phyloP scores from a whole-genome alignment of 1,284 basidiomycete genomes.

The Chiua sp. region DNA sequence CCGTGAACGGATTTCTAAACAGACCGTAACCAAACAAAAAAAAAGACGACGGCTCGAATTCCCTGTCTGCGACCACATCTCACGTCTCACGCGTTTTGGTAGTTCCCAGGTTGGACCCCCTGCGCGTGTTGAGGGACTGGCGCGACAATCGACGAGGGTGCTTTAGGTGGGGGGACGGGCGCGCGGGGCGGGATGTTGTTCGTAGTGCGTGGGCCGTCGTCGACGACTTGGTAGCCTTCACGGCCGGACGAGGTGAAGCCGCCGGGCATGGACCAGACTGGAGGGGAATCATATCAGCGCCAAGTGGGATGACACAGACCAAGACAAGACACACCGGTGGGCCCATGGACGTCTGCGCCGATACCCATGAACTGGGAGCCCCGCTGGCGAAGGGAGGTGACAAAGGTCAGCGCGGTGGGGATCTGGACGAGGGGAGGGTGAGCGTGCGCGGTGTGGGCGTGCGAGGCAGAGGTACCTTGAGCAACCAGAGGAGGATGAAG shows the following conservation, averaged over 20 bases:
- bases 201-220: slow-evolving; percentile 59
- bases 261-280: slow-evolving; percentile 89
- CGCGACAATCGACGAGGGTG: neutral
- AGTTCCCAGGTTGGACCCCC: slow-evolving; percentile 28
- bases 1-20: no score
- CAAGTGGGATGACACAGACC: neutral
- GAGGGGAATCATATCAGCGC: neutral
- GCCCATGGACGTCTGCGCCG: slow-evolving; percentile 60
- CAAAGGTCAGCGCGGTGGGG: slow-evolving; percentile 67
- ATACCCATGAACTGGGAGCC: slow-evolving; percentile 66
- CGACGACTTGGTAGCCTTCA: slow-evolving; percentile 77
- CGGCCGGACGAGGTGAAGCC: slow-evolving; percentile 66
- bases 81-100: slow-evolving; percentile 26
- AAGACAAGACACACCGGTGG: slow-evolving; percentile 55
- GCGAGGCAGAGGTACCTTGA: slow-evolving; percentile 58
- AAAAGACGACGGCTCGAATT: no score
- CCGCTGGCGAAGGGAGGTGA: slow-evolving; percentile 61
- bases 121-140: slow-evolving; percentile 21
- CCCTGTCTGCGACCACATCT: no score
- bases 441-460: no score
- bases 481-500: slow-evolving; percentile 61
- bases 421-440: slow-evolving; percentile 37
- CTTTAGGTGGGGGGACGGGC: slow-evolving; percentile 36
- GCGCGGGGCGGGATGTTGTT: slow-evolving; percentile 37
- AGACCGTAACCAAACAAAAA: no score